Percentiles rank a stretch among this genome's conserved stretches.
Evolutionary conservation across 2,329 filamentous ascomycete genomes (phyloP).

Genomic region (Sporothrix phasma): DNA sequence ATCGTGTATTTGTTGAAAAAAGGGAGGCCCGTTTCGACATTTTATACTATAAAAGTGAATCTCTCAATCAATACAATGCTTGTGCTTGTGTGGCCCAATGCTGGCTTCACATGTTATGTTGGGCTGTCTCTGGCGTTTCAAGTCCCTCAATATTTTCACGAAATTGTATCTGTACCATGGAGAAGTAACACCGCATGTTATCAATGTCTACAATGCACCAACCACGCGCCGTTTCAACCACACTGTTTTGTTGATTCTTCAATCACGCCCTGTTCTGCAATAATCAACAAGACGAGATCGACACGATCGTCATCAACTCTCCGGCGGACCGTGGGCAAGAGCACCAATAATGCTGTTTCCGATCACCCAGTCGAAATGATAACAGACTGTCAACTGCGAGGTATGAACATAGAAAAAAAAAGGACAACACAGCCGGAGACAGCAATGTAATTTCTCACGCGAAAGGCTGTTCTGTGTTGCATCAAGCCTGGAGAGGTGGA

Average conservation of each 20-base stretch:
- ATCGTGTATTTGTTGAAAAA: constrained; percentile 5
- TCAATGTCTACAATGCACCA: not conserved
- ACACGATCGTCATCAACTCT: not conserved
- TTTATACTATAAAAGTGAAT: not conserved
- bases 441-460: not conserved
- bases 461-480: not conserved
- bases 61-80: not conserved
- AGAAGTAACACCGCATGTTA: not conserved
- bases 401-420: too few relatives aligned
- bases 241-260: too few relatives aligned
- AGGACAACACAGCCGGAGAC: not conserved
- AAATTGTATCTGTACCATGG: not conserved
- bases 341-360: too few relatives aligned
- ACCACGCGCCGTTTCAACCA: not conserved
- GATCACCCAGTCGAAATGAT: too few relatives aligned
- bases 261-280: not conserved
- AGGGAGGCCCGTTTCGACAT: not conserved
- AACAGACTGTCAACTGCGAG: too few relatives aligned
- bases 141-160: not conserved
- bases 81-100: not conserved
- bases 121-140: too few relatives aligned
- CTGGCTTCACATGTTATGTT: not conserved
- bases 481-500: not conserved
- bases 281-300: not conserved
- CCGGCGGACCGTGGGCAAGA: not conserved